These are phyloP conservation scores for Rhipidocladum racemiflorum DNA, from an alignment of 176 grass and related monocot genomes.

Conservation along the genomic window DNA sequence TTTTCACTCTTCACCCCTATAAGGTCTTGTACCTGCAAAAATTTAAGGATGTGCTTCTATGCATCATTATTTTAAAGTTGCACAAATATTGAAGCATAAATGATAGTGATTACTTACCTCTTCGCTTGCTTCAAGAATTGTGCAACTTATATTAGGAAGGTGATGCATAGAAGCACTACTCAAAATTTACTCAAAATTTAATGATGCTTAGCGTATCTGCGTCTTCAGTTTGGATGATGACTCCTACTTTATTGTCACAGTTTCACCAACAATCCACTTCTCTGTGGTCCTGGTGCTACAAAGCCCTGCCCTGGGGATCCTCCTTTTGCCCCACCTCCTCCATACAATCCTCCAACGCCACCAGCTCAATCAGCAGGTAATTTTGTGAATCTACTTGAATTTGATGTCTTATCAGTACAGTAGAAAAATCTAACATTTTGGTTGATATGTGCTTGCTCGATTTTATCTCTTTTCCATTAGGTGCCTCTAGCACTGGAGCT, in stretches of 20 bases:
- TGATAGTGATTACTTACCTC: too few species aligned
- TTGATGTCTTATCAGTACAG: background rate
- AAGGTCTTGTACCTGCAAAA: slow-evolving; percentile 44
- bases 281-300: slow-evolving; percentile 62
- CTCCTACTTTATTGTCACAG: slow-evolving; percentile 41
- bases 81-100: too few species aligned
- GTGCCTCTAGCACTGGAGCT: slow-evolving; percentile 44
- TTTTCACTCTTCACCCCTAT: slow-evolving; percentile 84
- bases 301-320: slow-evolving; percentile 53
- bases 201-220: slow-evolving; percentile 7
- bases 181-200: background rate
- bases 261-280: slow-evolving; percentile 57
- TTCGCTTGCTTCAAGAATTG: too few species aligned
- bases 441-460: background rate
- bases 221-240: slow-evolving; percentile 9
- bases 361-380: slow-evolving; percentile 44
- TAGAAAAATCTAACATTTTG: slow-evolving; percentile 9
- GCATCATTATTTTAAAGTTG: too few species aligned
- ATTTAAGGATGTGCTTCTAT: too few species aligned
- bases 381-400: slow-evolving; percentile 22
- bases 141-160: too few species aligned
- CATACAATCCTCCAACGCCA: slow-evolving; percentile 39
- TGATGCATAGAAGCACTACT: too few species aligned
- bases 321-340: slow-evolving; percentile 57
- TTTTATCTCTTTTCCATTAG: slow-evolving; percentile 32